Conservation (phyloP, 495 filamentous ascomycete species). For the Amniculicola lignicola region DNA sequence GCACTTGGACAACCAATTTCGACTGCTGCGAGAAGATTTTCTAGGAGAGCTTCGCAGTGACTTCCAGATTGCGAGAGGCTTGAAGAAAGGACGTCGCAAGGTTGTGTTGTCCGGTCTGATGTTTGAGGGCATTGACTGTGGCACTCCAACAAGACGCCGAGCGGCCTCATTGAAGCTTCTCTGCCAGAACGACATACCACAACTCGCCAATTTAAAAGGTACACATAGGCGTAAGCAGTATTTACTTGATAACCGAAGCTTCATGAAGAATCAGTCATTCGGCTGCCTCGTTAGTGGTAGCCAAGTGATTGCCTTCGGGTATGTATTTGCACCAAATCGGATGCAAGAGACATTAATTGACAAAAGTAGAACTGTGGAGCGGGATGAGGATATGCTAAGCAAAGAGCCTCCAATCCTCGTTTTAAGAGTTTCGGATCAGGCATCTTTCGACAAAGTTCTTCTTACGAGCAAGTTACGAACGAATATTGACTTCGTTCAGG, state of each 20-base stretch:
- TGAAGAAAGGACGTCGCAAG: slow-evolving; percentile 23
- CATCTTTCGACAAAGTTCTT: slow-evolving; percentile 46
- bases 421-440: slow-evolving; percentile 51
- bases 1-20: slow-evolving; percentile 77
- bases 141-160: slow-evolving; percentile 11
- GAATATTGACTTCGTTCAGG: slow-evolving; percentile 51
- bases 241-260: slow-evolving; percentile 47
- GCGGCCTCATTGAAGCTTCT: slow-evolving; percentile 24
- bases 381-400: slow-evolving; percentile 54
- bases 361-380: slow-evolving; percentile 57
- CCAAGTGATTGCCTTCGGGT: slow-evolving; percentile 60
- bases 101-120: background rate
- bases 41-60: slow-evolving; percentile 63
- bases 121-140: slow-evolving; percentile 30
- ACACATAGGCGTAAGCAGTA: slow-evolving; percentile 45
- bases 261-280: slow-evolving; percentile 60
- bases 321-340: no score
- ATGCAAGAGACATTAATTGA: no score
- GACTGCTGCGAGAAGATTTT: slow-evolving; percentile 73
- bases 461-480: slow-evolving; percentile 40
- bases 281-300: slow-evolving; percentile 55
- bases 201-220: slow-evolving; percentile 37
- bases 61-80: slow-evolving; percentile 27
- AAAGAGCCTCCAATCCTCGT: slow-evolving; percentile 49
- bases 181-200: slow-evolving; percentile 47